Evolutionary conservation across 495 filamentous ascomycete species (phyloP), one percentile per base, ranked within the genome.

Genomic region (Pyrenula aspistea): DNA sequence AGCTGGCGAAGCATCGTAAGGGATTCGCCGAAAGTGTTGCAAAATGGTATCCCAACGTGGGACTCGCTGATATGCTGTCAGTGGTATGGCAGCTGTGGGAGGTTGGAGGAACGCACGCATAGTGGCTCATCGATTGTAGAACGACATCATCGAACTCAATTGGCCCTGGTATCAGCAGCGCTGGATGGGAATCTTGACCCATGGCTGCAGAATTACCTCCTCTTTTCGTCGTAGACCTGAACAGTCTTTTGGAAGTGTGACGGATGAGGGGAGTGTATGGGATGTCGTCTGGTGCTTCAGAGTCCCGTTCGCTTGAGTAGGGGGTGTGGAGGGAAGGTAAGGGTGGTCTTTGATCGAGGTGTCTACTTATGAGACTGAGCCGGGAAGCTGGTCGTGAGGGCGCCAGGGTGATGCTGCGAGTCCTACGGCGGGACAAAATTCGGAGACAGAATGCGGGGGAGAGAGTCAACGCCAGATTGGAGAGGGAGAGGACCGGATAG

Each of bases 61-160:
- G 85, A 89, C 81, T 98, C 88, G 68, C 92, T 96, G 59, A 12
- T 57, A n/a, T 19, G 10, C 20, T 22, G 25, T 57, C 4, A 2
- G n/a, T 20, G 15, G 12, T 21, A 22, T 11, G 50, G 51, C 19
- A 24, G 24, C 15, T 55, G 22, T 8, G 24, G 22, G 49, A 54
- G 22, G 42, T 25, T 53, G 54, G 2, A 24, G 54, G 11, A n/a
- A 74, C 79, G 67, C 68, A 95, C 91, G 91, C 92, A 75, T 86
- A 95, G 73, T 97, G 93, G 68, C 86, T 80, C 93, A 97, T 97
- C 56, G 91, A 88, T 68, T 89, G 78, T 51, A 98, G 82, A 53
- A 98, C 93, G 49, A 84, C 91, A 88, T 98, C 93, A 68, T 96
- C 93, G 65, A 97, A 97, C 73, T 98, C 93, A 67, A 98, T 93